Evolutionary conservation across 2,329 filamentous ascomycete species (phyloP), one percentile per base, ranked within the genome.

Genomic region (Talaromyces sp.): DNA sequence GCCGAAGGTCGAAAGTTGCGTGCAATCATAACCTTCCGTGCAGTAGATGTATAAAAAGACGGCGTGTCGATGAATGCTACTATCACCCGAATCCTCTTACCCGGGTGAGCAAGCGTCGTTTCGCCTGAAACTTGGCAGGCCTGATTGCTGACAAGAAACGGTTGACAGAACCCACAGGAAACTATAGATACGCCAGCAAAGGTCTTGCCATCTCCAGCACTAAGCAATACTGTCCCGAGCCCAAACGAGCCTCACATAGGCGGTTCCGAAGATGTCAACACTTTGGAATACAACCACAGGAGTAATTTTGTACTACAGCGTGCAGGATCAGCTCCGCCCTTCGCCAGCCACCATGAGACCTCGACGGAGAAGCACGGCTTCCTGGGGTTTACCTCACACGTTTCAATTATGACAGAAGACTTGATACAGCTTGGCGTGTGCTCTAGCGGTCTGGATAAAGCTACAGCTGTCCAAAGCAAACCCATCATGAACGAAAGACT

Each of bases 81-180:
- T 53, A 53, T 53, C 49, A 53, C 25, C 49, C 49, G 25, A 53
- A 53, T 31, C 49, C 49, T 19, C 49, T 53, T 19, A 53, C 49
- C 0, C 49, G 49, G 15, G 49, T 53, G 34, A 31, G 15, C 27
- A 17, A 5, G 31, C 3, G 15, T 53, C 15, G 15, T 25, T 13
- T 25, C n/a, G 1, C n/a, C 2, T 45, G n/a, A 22, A 45, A n/a
- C 6, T 19, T 49, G 22, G 13, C 22, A 27, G 15, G 45, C 15
- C 6, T n/a, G n/a, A n/a, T 6, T 22, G 22, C 27, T 53, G 25
- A 53, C 49, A 47, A 22, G 25, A 31, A 53, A 27, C 6, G 49
- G n/a, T 53, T 15, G n/a, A 8, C 8, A 53, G 49, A 53, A 53
- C 27, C 49, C 15, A 53, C 27, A 11, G 27, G 49, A 53, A 13